Evolutionary conservation across 768 basidiomycete species (phyloP), one percentile per base, ranked within the genome.

Genomic region (Kwoniella bestiolae): DNA sequence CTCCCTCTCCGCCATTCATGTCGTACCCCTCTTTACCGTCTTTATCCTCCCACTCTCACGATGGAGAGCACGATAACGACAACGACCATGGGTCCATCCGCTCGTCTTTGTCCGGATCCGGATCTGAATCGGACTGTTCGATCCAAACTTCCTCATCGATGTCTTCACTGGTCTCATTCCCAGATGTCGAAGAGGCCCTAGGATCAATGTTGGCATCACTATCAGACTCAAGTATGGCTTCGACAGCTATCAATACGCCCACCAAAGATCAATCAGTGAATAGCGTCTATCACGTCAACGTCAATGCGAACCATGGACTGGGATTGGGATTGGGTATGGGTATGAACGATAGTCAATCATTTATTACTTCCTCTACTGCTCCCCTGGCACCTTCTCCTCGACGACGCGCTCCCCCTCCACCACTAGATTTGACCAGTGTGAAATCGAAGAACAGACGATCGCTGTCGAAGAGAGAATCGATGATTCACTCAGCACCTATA

Each of bases 181-280:
- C 69, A 5, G 76, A 78, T 45, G 76, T 78, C 1, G 74, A 78
- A 44, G 73, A 75, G 35, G 76, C 74, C 25, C 57, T 78, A 5
- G 76, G 76, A 25, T 73, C 72, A n/a, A 78, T 78, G 76, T 65
- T 78, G 7, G 76, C 74, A 9, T 74, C 72, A 12, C 60, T 77
- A 4, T 72, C 73, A 0, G 72, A 73, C 18, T 59, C 65, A 21
- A 59, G 52, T 32, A 65, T 65, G 70, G 31, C 63, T 46, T 47
- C 63, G 5, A 45, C 53, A 8, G 47, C 65, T 31, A 28, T 59
- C 25, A 12, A 60, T 16, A 68, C 46, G 2, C 58, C 59, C 25
- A 60, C 56, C 21, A 60, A 55, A 31, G 52, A 34, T 56, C 59
- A 58, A 49, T 38, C 56, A 8, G 32, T 49, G 31, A 31, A 23